A percentile compares a stretch with the other conserved stretches of the same genome.
Conservation (phyloP, 2,329 filamentous ascomycete genomes). For the Penicillium sp. region DNA sequence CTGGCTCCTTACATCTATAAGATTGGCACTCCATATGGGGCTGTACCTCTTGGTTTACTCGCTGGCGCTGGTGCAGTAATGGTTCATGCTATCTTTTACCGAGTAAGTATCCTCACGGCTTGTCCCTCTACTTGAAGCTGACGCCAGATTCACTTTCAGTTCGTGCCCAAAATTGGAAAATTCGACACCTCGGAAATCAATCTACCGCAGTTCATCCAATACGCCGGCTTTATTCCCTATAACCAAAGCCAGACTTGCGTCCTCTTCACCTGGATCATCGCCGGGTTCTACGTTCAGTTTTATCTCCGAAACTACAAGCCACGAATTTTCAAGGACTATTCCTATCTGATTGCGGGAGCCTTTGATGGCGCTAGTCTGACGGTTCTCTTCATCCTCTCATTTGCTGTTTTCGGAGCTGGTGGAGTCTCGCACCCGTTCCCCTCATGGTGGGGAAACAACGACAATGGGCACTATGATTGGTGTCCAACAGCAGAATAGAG, state of each 20-base stretch:
- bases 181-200: conserved; percentile 50
- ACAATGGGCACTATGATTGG: conserved; percentile 49
- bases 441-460: conserved; percentile 56
- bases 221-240: conserved; percentile 55
- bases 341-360: conserved; percentile 54
- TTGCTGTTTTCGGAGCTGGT: conserved; percentile 56
- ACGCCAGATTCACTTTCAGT: conserved; percentile 30
- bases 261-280: conserved; percentile 44
- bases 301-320: conserved; percentile 55
- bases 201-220: conserved; percentile 55
- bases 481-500: conserved; percentile 42
- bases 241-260: conserved; percentile 57
- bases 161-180: conserved; percentile 47
- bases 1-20: conserved; percentile 56
- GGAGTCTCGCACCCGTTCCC: conserved; percentile 48
- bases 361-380: conserved; percentile 53
- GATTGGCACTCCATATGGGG: conserved; percentile 43
- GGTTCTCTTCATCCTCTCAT: conserved; percentile 54
- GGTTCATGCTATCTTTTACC: conserved; percentile 14
- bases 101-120: not conserved
- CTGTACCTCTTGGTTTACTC: conserved; percentile 51
- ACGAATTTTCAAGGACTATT: conserved; percentile 54
- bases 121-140: not conserved
- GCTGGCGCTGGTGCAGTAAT: conserved; percentile 40
- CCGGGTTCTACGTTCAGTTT: conserved; percentile 52